phyloP scores from a whole-genome alignment of 169 alveolate species.

The Plasmodium sp. region DNA sequence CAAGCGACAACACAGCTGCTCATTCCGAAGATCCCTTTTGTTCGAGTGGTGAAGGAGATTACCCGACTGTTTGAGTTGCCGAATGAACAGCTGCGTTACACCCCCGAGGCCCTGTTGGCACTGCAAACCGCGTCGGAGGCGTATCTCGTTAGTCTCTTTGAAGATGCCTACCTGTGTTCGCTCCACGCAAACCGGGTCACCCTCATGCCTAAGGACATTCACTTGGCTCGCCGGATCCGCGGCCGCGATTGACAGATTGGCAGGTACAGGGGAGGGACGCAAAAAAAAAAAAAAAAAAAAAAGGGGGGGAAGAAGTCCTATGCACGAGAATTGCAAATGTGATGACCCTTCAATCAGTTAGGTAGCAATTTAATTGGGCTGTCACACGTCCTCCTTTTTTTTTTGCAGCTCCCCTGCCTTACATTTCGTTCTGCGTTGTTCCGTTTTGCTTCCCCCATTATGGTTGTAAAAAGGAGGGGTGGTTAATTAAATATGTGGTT shows the following conservation, averaged over 20 bases:
- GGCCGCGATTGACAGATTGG: slow-evolving; percentile 57
- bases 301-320: background rate
- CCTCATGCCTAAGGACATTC: slow-evolving; percentile 88
- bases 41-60: slow-evolving; percentile 95
- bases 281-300: background rate
- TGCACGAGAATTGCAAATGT: background rate
- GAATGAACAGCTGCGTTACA: slow-evolving; percentile 81
- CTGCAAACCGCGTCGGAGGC: slow-evolving; percentile 90
- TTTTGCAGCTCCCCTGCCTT: background rate
- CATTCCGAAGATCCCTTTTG: slow-evolving; percentile 96
- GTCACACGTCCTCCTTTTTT: background rate
- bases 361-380: background rate
- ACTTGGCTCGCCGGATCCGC: slow-evolving; percentile 87
- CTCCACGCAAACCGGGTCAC: slow-evolving; percentile 90
- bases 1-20: slow-evolving; percentile 94
- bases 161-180: slow-evolving; percentile 89
- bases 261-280: too few relatives aligned
- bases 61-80: slow-evolving; percentile 81
- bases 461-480: background rate
- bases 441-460: background rate
- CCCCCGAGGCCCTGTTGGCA: slow-evolving; percentile 87
- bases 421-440: background rate
- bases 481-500: background rate
- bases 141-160: slow-evolving; percentile 85
- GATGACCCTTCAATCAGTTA: background rate